Percentiles rank a stretch among this genome's conserved stretches.
phyloP scores from a whole-genome alignment of 495 filamentous ascomycete species.

The Xeromyces bisporus region DNA sequence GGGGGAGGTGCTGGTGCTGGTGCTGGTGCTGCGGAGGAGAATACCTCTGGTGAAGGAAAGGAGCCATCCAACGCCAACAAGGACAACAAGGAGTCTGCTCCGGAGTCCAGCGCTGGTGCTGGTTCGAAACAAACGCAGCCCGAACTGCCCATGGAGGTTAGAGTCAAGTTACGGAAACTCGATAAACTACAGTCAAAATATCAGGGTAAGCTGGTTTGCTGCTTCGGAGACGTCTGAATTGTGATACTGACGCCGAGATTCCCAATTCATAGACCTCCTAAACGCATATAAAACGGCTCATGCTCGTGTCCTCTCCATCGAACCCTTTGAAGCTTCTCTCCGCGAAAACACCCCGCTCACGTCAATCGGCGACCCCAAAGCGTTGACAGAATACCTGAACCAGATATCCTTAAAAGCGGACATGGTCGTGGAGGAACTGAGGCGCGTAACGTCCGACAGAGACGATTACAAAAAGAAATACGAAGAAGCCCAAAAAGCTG shows the following conservation, averaged over 20 bases:
- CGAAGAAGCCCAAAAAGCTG: constrained; percentile 48
- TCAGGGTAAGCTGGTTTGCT: constrained; percentile 55
- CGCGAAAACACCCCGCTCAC: constrained; percentile 83
- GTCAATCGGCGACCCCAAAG: constrained; percentile 68
- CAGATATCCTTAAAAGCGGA: constrained; percentile 72
- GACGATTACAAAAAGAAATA: constrained; percentile 64
- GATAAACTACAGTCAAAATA: constrained; percentile 80
- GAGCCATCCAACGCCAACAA: constrained; percentile 7
- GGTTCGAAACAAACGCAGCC: constrained; percentile 15
- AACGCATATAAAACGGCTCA: constrained; percentile 85
- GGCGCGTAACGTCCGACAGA: constrained; percentile 63
- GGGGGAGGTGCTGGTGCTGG: constrained; percentile 12
- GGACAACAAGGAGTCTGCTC: constrained; percentile 8
- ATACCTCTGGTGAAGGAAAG: constrained; percentile 10
- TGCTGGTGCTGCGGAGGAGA: constrained; percentile 9
- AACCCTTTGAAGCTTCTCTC: constrained; percentile 79
- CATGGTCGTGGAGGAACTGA: constrained; percentile 86
- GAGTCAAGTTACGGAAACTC: constrained; percentile 43
- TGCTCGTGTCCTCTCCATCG: constrained; percentile 64
- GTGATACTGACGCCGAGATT: too few relatives aligned
- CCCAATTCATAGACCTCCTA: constrained; percentile 47
- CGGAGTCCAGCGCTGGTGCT: constrained; percentile 7
- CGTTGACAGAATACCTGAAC: constrained; percentile 84
- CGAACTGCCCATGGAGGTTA: constrained; percentile 64
- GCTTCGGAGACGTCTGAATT: constrained; percentile 5